These are phyloP conservation scores for Elongisporangium anandrum DNA, from an alignment of 352 stramenopile species.

Conservation along the genomic window DNA sequence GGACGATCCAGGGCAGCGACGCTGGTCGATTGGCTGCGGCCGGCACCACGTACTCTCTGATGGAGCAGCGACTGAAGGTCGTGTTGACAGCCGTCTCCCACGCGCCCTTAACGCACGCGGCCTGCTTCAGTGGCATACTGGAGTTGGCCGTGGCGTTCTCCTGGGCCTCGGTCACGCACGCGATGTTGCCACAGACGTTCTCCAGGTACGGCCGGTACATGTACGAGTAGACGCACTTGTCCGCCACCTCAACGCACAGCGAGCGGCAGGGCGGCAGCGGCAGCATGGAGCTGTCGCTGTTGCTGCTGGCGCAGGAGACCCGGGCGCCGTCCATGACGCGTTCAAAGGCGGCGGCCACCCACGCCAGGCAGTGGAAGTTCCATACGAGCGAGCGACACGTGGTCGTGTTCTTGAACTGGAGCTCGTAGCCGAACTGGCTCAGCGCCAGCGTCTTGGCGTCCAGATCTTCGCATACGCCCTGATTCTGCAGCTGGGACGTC, in stretches of 20 bases:
- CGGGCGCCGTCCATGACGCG: constrained; percentile 25
- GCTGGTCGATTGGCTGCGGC: neutral
- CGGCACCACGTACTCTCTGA: constrained; percentile 41
- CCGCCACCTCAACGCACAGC: constrained; percentile 68
- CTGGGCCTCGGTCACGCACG: constrained; percentile 48
- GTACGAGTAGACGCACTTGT: constrained; percentile 73
- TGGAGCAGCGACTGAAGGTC: constrained; percentile 51
- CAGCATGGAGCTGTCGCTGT: constrained; percentile 2
- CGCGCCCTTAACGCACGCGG: constrained; percentile 33
- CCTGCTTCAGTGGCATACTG: constrained; percentile 25
- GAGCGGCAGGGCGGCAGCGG: constrained; percentile 63
- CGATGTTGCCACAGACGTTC: constrained; percentile 61
- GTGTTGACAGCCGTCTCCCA: constrained; percentile 49
- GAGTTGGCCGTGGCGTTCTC: constrained; percentile 25
- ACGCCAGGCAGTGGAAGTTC: constrained; percentile 76
- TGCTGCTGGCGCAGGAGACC: constrained; percentile 28
- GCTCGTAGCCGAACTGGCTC: constrained; percentile 43
- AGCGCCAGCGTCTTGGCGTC: constrained; percentile 55
- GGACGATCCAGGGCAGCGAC: neutral
- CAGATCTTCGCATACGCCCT: constrained; percentile 70
- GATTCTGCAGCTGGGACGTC: constrained; percentile 56
- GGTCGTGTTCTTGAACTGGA: constrained; percentile 68
- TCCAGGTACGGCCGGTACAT: constrained; percentile 62
- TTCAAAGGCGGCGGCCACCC: constrained; percentile 45
- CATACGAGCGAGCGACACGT: constrained; percentile 57